These are phyloP conservation scores for Apophysomyces sp. DNA, from an alignment of 371 early-diverging fungal species.

Conservation along the genomic window DNA sequence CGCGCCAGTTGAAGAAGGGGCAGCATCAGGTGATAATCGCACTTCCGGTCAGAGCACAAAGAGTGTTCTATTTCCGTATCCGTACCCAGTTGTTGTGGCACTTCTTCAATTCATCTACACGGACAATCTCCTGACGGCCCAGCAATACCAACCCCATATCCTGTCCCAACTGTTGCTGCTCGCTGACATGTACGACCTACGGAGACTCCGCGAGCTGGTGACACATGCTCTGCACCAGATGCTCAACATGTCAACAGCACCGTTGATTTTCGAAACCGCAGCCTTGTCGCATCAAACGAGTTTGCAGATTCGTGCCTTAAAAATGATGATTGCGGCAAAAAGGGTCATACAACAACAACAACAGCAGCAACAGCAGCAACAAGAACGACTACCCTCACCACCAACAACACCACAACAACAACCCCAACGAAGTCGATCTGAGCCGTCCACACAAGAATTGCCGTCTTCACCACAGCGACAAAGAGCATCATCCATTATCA, in stretches of 20 bases:
- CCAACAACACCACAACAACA: conserved; percentile 5
- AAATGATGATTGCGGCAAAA: conserved; percentile 48
- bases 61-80: conserved; percentile 47
- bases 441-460: neutral
- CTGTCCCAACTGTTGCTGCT: conserved; percentile 57
- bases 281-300: conserved; percentile 50
- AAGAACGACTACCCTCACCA: conserved; percentile 2
- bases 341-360: conserved; percentile 30
- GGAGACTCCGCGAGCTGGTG: conserved; percentile 49
- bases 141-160: conserved; percentile 51
- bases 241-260: conserved; percentile 58
- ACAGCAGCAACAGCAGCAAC: conserved; percentile 9
- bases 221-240: conserved; percentile 55
- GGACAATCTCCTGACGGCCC: conserved; percentile 56
- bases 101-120: conserved; percentile 69
- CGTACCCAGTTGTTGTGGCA: conserved; percentile 55
- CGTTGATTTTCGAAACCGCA: conserved; percentile 56
- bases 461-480: neutral
- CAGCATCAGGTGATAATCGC: neutral
- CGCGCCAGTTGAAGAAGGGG: neutral
- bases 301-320: conserved; percentile 52
- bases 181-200: conserved; percentile 56
- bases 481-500: neutral
- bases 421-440: neutral
- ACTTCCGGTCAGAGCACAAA: conserved; percentile 11